phyloP scores from a whole-genome alignment of 2,329 filamentous ascomycete genomes.

The Exophiala lecanii-corni region DNA sequence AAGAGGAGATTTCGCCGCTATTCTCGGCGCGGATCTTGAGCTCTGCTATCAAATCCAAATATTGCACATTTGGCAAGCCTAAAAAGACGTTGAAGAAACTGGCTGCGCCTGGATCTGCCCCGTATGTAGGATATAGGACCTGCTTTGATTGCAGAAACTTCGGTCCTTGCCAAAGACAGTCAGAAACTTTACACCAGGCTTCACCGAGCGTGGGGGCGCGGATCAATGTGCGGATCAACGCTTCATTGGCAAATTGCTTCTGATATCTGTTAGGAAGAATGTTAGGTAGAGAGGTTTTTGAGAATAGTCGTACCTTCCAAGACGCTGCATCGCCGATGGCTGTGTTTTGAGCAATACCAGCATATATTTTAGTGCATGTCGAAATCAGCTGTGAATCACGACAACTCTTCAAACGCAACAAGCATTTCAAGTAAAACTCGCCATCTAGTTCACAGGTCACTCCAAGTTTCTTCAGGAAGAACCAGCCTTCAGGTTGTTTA shows the following conservation, averaged over 20 bases:
- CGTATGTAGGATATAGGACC: conserved; percentile 10
- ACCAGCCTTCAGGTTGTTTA: conserved; percentile 9
- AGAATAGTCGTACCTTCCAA: conserved; percentile 10
- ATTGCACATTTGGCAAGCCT: conserved; percentile 6
- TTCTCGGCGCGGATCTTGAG: conserved; percentile 6
- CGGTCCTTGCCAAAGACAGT: conserved; percentile 17
- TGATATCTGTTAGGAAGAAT: conserved; percentile 1
- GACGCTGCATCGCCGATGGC: conserved; percentile 3
- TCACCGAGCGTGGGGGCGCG: conserved; percentile 3
- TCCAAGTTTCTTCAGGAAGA: conserved; percentile 12
- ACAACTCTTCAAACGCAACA: neutral
- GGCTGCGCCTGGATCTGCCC: conserved; percentile 4
- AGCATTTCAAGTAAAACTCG: conserved; percentile 7
- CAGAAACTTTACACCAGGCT: conserved; percentile 9
- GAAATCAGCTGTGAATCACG: conserved; percentile 2
- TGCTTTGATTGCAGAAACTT: conserved; percentile 9
- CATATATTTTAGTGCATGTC: conserved; percentile 9
- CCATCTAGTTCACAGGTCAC: conserved; percentile 10
- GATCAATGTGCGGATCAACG: conserved; percentile 6
- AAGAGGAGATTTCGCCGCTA: neutral
- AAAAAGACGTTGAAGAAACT: conserved; percentile 15
- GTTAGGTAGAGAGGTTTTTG: too few relatives aligned
- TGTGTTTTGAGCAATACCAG: conserved; percentile 11
- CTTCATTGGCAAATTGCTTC: conserved; percentile 6
- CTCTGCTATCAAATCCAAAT: conserved; percentile 14